Evolutionary conservation across 768 basidiomycete genomes (phyloP), one percentile per base, ranked within the genome.

Genomic region (Tricholoma flavovirens): DNA sequence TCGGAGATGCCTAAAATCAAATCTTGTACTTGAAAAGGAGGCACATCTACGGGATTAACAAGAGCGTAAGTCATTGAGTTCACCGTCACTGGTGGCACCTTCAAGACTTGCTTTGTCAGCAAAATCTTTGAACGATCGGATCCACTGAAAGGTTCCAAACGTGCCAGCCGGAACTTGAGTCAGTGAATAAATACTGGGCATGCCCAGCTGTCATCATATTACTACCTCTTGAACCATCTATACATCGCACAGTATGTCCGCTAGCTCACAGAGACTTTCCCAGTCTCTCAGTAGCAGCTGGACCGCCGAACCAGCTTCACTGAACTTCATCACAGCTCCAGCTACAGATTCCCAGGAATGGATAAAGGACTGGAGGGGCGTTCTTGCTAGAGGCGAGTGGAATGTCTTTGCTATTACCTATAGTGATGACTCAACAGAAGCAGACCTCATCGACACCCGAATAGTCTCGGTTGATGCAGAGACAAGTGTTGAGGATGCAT

Each of bases 401-500:
- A 29, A 40, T 14, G 32, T 46, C 8, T 35, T 15, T 14, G 3
- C 49, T 33, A 26, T n/a, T 15, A 7, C 29, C 4, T 6, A 9
- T 9, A 40, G 21, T 46, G 49, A 12, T 24, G 6, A 35, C 38
- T 45, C 3, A 43, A 57, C 50, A 4, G 30, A 15, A 10, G 12
- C 56, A 90, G 89, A 88, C 65, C 74, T 91, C 22, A 83, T 89
- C 59, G 87, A 90, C 66, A 78, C 79, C 43, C 81, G 79, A 3
- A 77, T 91, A 49, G 80, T 89, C 14, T 73, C 76, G 24, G 77
- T 92, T 9, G 83, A 84, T 54, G 81, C 81, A n/a, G 83, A 89
- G 45, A 83, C 79, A 7, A 84, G 80, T 49, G 90, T 93, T 15
- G 90, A 93, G 67, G 86, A 88, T 43, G 89, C 90, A 11, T 92